Conservation (phyloP, 208 protist species). For the Trypanosoma theileri region DNA sequence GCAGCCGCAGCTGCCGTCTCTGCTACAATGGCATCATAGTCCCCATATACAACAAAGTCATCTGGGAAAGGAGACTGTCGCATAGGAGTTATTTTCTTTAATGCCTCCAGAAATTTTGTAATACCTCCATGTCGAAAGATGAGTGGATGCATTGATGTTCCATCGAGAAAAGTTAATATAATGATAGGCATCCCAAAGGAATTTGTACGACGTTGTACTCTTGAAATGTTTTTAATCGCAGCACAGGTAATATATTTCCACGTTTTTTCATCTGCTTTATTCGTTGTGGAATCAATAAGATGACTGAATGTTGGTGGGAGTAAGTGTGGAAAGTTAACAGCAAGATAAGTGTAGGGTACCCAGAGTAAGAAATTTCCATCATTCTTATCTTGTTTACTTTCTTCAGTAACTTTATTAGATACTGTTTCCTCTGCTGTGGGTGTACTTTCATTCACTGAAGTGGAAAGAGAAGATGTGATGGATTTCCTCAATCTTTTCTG, state of each 20-base stretch:
- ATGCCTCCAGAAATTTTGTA: slow-evolving; percentile 27
- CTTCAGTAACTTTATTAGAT: neutral
- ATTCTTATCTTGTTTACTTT: neutral
- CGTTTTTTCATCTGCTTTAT: neutral
- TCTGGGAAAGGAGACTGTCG: slow-evolving; percentile 21
- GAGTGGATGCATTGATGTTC: slow-evolving; percentile 1
- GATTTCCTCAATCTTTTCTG: neutral
- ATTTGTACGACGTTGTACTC: slow-evolving; percentile 16
- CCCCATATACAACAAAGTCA: slow-evolving; percentile 35
- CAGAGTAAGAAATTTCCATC: slow-evolving; percentile 24
- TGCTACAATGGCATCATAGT: neutral
- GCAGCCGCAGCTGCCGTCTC: neutral
- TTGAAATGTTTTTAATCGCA: slow-evolving; percentile 10
- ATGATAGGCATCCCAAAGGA: slow-evolving; percentile 11
- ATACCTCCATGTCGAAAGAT: slow-evolving; percentile 30
- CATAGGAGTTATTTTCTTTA: slow-evolving; percentile 25
- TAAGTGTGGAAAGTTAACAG: neutral
- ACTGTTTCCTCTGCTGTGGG: neutral
- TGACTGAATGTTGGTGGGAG: neutral
- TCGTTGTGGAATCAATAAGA: neutral
- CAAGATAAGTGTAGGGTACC: slow-evolving; percentile 29
- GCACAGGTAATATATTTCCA: slow-evolving; percentile 27
- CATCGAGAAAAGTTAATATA: slow-evolving; percentile 13
- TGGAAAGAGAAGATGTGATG: neutral
- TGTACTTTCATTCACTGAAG: no score